Evolutionary conservation across 345 rosid genomes (phyloP), one percentile per base, ranked within the genome.

Genomic region (Tarenaya hassleriana): DNA sequence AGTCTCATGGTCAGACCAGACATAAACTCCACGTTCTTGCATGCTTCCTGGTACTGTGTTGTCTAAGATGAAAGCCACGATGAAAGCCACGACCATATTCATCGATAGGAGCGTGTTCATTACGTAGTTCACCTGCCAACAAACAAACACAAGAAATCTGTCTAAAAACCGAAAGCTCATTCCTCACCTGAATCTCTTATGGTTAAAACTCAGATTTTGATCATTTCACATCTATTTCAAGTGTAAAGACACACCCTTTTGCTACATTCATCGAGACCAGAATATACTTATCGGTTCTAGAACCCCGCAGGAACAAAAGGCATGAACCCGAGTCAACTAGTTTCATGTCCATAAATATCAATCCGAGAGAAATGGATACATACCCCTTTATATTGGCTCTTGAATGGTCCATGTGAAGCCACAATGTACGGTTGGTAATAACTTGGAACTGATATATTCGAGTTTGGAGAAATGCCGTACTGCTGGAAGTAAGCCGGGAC

Each of bases 401-500:
- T 77, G 74, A 92, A 63, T 17, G 98, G 98, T 34, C 97, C 97
- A 60, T 90, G 95, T 56, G 94, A 81, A 7, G 95, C 88, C 42
- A 80, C 95, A 4, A 78, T 73, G 47, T 87, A 92, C 18, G 98
- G 94, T 52, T 81, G 88, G 69, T 77, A 92, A 69, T 92, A 87
- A 65, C 86, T 81, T 20, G 90, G 98, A 49, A 79, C 94, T 2
- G 90, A 79, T 61, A 67, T 60, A 62, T 92, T 92, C 45, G 83
- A 73, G 62, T 76, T 79, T 10, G 96, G 80, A 38, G 88, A 80
- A 61, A 87, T 71, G 52, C 79, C 96, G 21, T 84, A 92, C 42
- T 88, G 96, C 73, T 92, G 98, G 59, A 92, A 92, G 73, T 92
- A 92, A 35, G 96, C 83, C 6, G 98, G 96, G 56, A 87, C 64